These are phyloP conservation scores for Quercus mongolica DNA, from an alignment of 306 rosid species.

Conservation along the genomic window DNA sequence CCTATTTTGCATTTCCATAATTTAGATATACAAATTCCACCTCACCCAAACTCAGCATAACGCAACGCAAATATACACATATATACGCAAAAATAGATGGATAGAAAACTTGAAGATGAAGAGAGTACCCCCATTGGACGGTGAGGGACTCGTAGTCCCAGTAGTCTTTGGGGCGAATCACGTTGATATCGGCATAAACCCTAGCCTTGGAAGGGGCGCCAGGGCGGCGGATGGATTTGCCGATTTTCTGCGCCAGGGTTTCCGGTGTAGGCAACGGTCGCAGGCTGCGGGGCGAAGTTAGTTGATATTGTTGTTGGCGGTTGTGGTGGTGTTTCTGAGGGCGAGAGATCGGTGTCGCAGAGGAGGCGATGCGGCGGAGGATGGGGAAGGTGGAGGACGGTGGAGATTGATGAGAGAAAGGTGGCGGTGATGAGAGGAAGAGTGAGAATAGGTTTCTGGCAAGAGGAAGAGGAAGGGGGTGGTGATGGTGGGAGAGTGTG, in stretches of 20 bases:
- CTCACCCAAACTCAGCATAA: not conserved
- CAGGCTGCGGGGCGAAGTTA: conserved; percentile 17
- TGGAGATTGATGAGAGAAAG: conserved; percentile 2
- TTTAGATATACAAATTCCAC: not conserved
- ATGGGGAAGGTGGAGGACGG: not conserved
- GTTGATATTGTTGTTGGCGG: not conserved
- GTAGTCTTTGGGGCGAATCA: conserved; percentile 87
- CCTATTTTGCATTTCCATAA: not conserved
- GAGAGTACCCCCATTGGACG: conserved; percentile 88
- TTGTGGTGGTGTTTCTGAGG: conserved; percentile 8
- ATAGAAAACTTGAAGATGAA: not conserved
- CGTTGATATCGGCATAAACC: conserved; percentile 82
- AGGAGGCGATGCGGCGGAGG: conserved; percentile 44
- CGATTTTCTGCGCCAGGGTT: conserved; percentile 95
- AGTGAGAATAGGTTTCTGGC: conserved; percentile 18
- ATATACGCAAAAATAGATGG: not conserved
- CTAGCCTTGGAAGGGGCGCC: conserved; percentile 93
- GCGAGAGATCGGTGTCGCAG: conserved; percentile 35
- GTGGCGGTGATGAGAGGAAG: conserved; percentile 13
- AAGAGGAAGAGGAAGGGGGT: not conserved
- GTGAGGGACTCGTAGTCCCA: conserved; percentile 94
- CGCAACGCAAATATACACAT: not conserved
- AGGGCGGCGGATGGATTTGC: conserved; percentile 89
- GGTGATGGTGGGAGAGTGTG: conserved; percentile 40
- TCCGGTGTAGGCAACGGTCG: conserved; percentile 30